Base-by-base conservation (phyloP, 2,329 filamentous ascomycete species). In the Sarocladium oryzae region DNA sequence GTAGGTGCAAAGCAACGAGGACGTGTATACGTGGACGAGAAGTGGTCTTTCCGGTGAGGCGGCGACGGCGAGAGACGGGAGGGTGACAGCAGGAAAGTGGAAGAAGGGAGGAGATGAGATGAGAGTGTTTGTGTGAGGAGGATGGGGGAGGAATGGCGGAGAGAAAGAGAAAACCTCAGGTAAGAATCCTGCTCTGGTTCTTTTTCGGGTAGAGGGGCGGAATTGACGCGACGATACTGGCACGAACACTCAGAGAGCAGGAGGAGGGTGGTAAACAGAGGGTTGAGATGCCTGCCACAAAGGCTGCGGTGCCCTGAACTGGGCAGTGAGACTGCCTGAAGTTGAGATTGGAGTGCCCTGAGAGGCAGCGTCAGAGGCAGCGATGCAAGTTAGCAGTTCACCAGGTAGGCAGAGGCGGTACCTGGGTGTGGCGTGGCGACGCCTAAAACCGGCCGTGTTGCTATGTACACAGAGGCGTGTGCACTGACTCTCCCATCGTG, bases 91-190 rank as follows among this genome's bases (percentile, higher is more conserved):
- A 45, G 48, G 35, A 28, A 51, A 52, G 45, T 51, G 46, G 51
- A 37, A 45, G 33, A 50, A 43, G 38, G 51, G 43, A 23, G 21
- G 26, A 18, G 43, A 33, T 18, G 43, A 32, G 28, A 32, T 33
- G 43, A 33, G 37, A 36, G 50, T 23, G 53, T 52, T 38, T 50
- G 32, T 36, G 40, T 35, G 49, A 51, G 24, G 23, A 40, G 23
- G 43, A 30, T 46, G 26, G 26, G 36, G 41, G 30, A 38, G 51
- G 36, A 46, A 38, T 30, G 33, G 13, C 21, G 23, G n/a, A 33
- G 30, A 7, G 21, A 26, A 20, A 36, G 32, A 38, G 28, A 48
- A 33, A 48, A 21, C 43, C 43, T 48, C 8, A 32, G 43, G 43
- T 48, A 48, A 48, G 43, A 48, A 48, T 48, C 43, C 33, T 30